These are phyloP conservation scores for Polychytrium aggregatum DNA, from an alignment of 192 early-diverging fungal species.

Conservation along the genomic window DNA sequence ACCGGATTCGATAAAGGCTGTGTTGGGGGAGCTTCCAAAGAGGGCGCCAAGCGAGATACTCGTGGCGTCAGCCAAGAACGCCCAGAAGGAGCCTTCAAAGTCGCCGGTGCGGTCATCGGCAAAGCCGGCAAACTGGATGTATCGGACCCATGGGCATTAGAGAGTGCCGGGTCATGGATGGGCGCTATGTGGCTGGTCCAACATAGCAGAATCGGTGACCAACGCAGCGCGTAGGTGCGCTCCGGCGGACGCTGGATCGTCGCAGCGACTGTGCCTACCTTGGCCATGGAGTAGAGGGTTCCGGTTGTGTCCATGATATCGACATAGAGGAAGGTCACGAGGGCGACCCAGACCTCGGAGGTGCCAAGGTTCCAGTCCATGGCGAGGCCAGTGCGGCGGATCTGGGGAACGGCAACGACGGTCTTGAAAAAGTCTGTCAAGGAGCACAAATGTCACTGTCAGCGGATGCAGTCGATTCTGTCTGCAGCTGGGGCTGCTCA, in stretches of 20 bases:
- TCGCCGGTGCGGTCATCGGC: conserved; percentile 66
- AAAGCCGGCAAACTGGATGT: conserved; percentile 69
- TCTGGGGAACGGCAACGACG: conserved; percentile 15
- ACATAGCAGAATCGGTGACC: too few species aligned
- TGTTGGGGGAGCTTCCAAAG: conserved; percentile 64
- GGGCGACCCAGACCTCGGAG: conserved; percentile 63
- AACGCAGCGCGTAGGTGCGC: too few species aligned
- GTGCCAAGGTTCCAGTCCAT: conserved; percentile 53
- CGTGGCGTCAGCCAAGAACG: conserved; percentile 63
- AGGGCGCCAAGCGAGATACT: conserved; percentile 55
- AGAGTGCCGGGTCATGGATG: too few species aligned
- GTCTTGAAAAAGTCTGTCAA: conserved; percentile 38
- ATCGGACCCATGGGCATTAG: too few species aligned
- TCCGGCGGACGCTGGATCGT: too few species aligned
- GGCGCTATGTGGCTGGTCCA: too few species aligned
- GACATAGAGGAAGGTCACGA: conserved; percentile 76
- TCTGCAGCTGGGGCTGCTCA: too few species aligned
- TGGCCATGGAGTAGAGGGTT: conserved; percentile 76
- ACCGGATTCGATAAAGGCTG: conserved; percentile 72
- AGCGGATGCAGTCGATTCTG: too few species aligned
- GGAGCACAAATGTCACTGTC: too few species aligned
- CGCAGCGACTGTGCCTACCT: too few species aligned
- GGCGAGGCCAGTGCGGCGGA: conserved; percentile 30
- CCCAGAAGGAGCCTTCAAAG: conserved; percentile 62
- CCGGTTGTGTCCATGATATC: conserved; percentile 81